Base-by-base conservation (phyloP, 371 early-diverging fungal species). In the Mycotypha africana region DNA sequence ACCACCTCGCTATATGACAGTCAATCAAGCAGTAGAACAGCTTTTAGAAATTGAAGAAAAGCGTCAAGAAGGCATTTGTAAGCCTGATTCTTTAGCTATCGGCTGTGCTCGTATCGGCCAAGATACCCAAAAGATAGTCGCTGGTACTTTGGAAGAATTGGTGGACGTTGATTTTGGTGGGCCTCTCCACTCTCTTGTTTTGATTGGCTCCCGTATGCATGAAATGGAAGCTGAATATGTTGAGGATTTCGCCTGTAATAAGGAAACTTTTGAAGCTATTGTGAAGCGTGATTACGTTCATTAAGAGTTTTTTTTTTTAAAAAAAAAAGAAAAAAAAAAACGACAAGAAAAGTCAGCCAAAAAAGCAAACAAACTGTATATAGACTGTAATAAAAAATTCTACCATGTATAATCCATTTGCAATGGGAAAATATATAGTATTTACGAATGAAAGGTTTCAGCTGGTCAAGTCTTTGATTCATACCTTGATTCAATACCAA, bases 1-100 rank as follows among this genome's bases (percentile, higher is more conserved):
- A 64, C 95, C 97, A 15, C 95, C 98, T 51, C 78, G 98, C 30
- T 99, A 84, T 79, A 99, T 99, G 99, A 92, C 93, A 9, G 88
- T 94, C 41, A 93, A 93, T 68, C 86, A 85, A 56, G 97, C 97
- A 19, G 79, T 93, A 12, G 83, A 89, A 47, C 99, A 99, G 66
- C 73, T 98, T 42, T 70, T 97, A 21, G 95, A 97, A 68, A 77
- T 92, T 38, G 96, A 94, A 66, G 88, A 89, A 34, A 75, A 68
- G 17, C 78, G 86, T 28, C 47, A 59, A 5, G 84, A 82, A 56
- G 76, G 81, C 20, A 86, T 86, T 3, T 95, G 92, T 62, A 77
- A 79, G 16, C 72, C 71, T 19, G 78, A 89, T 52, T 86, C 93
- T 15, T 72, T 96, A 43, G 93, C 92, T 14, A 90, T 99, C 49